Evolutionary conservation across 1,139 yeast species (phyloP).

Genomic region (Protomyces inundatus): DNA sequence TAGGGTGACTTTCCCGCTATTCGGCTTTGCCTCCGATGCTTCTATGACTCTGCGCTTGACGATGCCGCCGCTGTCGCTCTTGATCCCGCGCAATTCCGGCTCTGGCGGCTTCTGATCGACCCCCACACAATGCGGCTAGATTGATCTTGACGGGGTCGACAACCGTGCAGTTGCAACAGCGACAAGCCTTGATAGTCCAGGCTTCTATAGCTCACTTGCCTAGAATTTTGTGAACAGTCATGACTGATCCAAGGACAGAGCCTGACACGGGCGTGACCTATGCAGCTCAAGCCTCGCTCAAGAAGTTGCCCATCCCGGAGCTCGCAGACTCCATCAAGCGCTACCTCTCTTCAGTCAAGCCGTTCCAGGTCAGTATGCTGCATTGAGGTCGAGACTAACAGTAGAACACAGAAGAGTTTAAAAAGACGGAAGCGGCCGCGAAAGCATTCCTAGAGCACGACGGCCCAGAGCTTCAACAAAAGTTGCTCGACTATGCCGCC

Average conservation of each 20-base stretch:
- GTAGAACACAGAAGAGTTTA: slow-evolving; percentile 58
- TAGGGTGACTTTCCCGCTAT: too few species aligned
- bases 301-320: slow-evolving; percentile 73
- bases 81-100: too few species aligned
- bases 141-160: too few species aligned
- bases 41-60: too few species aligned
- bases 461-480: slow-evolving; percentile 60
- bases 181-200: too few species aligned
- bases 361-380: slow-evolving; percentile 47
- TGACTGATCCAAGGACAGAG: neutral
- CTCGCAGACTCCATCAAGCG: slow-evolving; percentile 57
- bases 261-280: slow-evolving; percentile 42
- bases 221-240: neutral
- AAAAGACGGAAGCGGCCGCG: slow-evolving; percentile 57
- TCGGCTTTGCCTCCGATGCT: too few species aligned
- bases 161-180: too few species aligned
- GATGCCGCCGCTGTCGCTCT: too few species aligned
- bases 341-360: slow-evolving; percentile 63
- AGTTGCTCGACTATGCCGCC: slow-evolving; percentile 58
- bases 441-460: slow-evolving; percentile 51
- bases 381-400: neutral
- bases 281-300: slow-evolving; percentile 52
- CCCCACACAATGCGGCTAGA: too few species aligned
- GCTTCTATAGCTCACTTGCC: too few species aligned
- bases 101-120: too few species aligned